Evolutionary conservation across 495 filamentous ascomycete genomes (phyloP).

Genomic region (Delitschia confertaspora): DNA sequence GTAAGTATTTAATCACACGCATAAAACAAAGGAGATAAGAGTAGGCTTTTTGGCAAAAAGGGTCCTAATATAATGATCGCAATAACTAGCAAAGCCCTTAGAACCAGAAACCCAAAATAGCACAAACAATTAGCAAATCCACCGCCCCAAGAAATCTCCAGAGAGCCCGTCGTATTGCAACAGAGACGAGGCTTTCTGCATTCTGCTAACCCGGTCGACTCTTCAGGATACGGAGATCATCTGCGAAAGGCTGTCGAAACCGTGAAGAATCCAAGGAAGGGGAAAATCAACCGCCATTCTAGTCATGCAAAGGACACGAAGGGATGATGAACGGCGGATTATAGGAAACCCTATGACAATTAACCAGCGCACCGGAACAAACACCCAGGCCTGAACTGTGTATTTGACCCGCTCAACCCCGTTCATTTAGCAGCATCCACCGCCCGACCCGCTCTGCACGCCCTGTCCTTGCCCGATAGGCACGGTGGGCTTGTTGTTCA

Average conservation of each 20-base stretch:
- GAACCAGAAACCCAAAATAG: no score
- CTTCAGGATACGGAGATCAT: no score
- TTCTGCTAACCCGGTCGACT: no score
- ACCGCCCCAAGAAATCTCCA: no score
- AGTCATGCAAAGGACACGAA: constrained; percentile 25
- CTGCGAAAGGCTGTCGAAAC: constrained; percentile 15
- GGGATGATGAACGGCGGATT: constrained; percentile 18
- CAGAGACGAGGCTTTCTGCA: no score
- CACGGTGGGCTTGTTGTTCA: constrained; percentile 97
- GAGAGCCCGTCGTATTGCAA: no score
- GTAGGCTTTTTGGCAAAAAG: no score
- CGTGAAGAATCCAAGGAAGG: constrained; percentile 26
- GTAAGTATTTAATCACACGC: no score
- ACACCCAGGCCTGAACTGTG: constrained; percentile 25
- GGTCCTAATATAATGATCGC: no score
- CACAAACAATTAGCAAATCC: no score
- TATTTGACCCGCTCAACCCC: constrained; percentile 12
- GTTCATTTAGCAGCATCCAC: constrained; percentile 81
- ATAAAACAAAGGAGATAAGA: no score
- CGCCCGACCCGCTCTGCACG: constrained; percentile 80
- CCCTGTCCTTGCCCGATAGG: constrained; percentile 90
- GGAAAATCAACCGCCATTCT: constrained; percentile 23
- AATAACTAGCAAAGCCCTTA: no score
- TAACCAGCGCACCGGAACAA: constrained; percentile 24
- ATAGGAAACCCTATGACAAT: constrained; percentile 25